Base-by-base conservation (phyloP, 2,329 filamentous ascomycete genomes). In the Fusarium sp. region DNA sequence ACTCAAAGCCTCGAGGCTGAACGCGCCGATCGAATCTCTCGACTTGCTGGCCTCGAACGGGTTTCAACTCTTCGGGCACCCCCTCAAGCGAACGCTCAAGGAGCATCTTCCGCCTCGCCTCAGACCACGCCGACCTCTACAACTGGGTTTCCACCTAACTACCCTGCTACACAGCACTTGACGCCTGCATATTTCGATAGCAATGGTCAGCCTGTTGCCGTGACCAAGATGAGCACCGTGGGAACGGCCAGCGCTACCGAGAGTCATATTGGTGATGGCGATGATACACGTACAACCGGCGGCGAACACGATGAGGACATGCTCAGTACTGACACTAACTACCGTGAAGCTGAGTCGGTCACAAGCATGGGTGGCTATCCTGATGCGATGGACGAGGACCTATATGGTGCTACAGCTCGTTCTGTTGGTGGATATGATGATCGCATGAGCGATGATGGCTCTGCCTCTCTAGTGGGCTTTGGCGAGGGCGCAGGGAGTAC, bases 1-100 rank as follows among this genome's bases (percentile, higher is more conserved):
- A 87, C 88, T 53, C 91, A 87, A 69, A 95, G 91, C 73, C 89
- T 96, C 63, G 94, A 97, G 74, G 94, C 94, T 66, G 94, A 97
- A 79, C 93, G 94, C 71, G 94, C 93, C 66, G 94, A 97, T 80
- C 94, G 95, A 74, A 97, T 98, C 79, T 97, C 94, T 41, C 94
- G 95, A 49, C 89, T 97, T 21, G 92, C 94, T 14, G 95, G 95
- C n/a, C 87, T 97, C 36, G 94, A 97, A 78, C 89, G 92, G 57
- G 90, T 97, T 58, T 90, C 91, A 17, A 92, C 93, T n/a, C 85
- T 91, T 41, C 90, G 92, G 64, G 83, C 87, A 29, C 78, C 81
- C 11, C 74, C 80, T 61, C 75, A 75, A 73, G 64, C 71, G 55
- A 61, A 72, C 67, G 75, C 65, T 65, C 65, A 67, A 11, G 67